These are phyloP conservation scores for Marsdenia floribunda DNA, from an alignment of 257 asterid species.

Conservation along the genomic window DNA sequence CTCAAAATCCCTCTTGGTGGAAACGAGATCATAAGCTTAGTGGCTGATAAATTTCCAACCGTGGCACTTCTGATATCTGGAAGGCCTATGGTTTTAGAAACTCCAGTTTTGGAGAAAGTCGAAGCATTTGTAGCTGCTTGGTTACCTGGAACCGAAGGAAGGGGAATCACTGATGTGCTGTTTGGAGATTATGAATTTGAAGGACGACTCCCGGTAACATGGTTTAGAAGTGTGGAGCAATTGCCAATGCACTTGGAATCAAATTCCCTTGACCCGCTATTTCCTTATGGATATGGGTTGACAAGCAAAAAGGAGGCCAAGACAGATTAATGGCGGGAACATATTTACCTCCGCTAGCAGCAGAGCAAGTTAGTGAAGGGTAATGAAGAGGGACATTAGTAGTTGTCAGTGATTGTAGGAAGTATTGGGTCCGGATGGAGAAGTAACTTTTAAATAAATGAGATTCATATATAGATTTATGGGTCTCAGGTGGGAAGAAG, in stretches of 20 bases:
- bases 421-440: too few relatives aligned
- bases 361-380: neutral
- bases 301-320: conserved; percentile 17
- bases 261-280: conserved; percentile 47
- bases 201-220: conserved; percentile 66
- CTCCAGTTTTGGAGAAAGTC: conserved; percentile 41
- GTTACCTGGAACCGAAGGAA: conserved; percentile 87
- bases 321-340: neutral
- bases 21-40: conserved; percentile 33
- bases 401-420: too few relatives aligned
- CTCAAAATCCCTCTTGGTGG: conserved; percentile 60
- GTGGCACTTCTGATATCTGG: conserved; percentile 62
- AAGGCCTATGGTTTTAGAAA: conserved; percentile 65
- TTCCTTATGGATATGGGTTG: conserved; percentile 76
- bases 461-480: too few relatives aligned
- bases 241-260: conserved; percentile 53
- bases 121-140: conserved; percentile 80
- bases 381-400: neutral
- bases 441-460: too few relatives aligned
- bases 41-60: conserved; percentile 58
- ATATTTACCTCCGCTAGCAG: neutral
- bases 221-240: conserved; percentile 63
- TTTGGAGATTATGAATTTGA: conserved; percentile 70
- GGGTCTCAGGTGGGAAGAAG: neutral
- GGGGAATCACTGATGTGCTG: conserved; percentile 61